Evolutionary conservation across 768 basidiomycete species (phyloP).

Genomic region (Leccinum incarnatum): DNA sequence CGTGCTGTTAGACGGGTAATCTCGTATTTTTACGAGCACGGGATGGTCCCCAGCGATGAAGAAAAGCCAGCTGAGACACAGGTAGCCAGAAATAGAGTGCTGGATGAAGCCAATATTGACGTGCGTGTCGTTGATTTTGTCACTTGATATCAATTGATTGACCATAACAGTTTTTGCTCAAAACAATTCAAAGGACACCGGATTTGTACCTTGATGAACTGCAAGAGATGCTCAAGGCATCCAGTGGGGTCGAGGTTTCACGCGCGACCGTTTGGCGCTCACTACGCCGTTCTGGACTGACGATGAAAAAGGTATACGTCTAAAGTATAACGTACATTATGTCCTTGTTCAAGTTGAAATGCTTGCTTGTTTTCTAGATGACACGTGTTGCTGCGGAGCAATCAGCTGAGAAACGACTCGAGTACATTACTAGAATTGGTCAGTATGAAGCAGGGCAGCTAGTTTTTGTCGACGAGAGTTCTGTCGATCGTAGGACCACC

Average conservation of each 20-base stretch:
- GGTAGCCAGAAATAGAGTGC: neutral
- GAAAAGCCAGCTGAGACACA: neutral
- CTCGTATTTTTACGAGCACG: neutral
- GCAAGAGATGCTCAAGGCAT: too few species aligned
- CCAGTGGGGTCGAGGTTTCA: too few species aligned
- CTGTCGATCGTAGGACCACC: neutral
- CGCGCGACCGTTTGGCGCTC: too few species aligned
- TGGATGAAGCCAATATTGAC: neutral
- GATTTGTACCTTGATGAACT: too few species aligned
- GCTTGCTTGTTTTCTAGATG: neutral
- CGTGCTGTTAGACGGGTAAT: neutral
- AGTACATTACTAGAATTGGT: neutral
- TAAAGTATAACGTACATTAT: too few species aligned
- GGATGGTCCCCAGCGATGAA: neutral
- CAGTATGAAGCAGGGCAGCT: neutral
- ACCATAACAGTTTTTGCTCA: neutral
- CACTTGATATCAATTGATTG: neutral
- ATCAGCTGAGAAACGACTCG: neutral
- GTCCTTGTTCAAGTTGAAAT: too few species aligned
- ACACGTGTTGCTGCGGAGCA: neutral
- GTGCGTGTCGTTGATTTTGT: neutral
- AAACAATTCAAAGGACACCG: neutral
- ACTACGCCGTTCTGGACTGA: too few species aligned
- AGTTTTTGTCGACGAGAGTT: neutral
- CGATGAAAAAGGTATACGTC: too few species aligned